Percentiles rank a stretch among this genome's conserved stretches.
Evolutionary conservation across 352 stramenopile species (phyloP).

Genomic region (Globisporangium cystogenes): DNA sequence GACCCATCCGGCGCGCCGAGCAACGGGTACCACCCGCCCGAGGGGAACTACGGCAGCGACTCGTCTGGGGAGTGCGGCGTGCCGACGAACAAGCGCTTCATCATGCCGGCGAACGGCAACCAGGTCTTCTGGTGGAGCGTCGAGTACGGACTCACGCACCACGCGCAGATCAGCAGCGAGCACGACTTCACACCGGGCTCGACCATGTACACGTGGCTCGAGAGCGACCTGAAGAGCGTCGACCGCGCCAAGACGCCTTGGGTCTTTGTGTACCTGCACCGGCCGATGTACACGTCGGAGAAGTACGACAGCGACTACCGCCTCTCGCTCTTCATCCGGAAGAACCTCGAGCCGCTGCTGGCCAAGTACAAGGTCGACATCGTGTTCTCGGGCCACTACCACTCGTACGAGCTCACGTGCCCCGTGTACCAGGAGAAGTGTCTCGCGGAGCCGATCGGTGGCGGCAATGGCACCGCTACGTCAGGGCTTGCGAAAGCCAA

Average conservation of each 20-base stretch:
- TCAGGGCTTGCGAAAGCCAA: too few species aligned
- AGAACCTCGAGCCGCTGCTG: conserved; percentile 90
- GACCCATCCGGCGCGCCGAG: conserved; percentile 51
- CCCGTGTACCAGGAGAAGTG: conserved; percentile 72
- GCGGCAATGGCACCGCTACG: too few species aligned
- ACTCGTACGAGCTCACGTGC: conserved; percentile 91
- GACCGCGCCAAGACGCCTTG: conserved; percentile 88
- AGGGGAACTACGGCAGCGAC: conserved; percentile 69
- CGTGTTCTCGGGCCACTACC: conserved; percentile 89
- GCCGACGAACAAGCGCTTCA: conserved; percentile 71
- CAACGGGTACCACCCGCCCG: conserved; percentile 40
- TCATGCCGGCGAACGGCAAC: conserved; percentile 51
- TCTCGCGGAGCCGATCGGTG: conserved; percentile 46
- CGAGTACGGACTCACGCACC: conserved; percentile 82
- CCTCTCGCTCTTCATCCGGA: conserved; percentile 76
- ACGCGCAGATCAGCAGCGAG: conserved; percentile 90
- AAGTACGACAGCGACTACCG: too few species aligned
- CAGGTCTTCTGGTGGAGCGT: conserved; percentile 89
- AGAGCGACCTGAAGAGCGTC: conserved; percentile 74
- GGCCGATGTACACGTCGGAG: conserved; percentile 89
- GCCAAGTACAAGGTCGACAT: conserved; percentile 87
- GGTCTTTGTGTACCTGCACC: conserved; percentile 90
- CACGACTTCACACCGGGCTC: conserved; percentile 84
- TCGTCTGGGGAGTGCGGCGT: conserved; percentile 73
- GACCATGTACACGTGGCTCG: conserved; percentile 85